Evolutionary conservation across 163 green algal genomes (phyloP).

Genomic region (Smithsoniella earleae): DNA sequence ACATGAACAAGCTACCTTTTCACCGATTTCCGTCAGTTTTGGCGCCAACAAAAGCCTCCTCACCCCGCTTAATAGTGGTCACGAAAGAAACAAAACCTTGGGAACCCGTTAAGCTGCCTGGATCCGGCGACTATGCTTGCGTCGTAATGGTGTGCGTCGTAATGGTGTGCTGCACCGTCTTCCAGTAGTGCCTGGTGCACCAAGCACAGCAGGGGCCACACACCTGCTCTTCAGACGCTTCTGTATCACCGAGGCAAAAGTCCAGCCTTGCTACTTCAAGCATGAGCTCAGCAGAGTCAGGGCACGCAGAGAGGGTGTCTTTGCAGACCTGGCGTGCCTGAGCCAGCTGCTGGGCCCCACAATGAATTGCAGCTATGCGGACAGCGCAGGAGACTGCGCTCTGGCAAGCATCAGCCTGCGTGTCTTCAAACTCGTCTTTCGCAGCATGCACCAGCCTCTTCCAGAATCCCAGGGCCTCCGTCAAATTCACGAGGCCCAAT

Average conservation of each 20-base stretch:
- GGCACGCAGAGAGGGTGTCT: not conserved
- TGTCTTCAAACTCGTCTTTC: not conserved
- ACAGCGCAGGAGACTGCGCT: not conserved
- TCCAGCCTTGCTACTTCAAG: not conserved
- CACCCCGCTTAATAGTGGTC: too few species aligned
- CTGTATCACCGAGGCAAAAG: not conserved
- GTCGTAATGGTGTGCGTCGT: too few species aligned
- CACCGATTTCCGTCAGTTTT: too few species aligned
- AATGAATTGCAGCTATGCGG: not conserved
- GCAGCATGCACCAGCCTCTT: not conserved
- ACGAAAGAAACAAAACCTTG: too few species aligned
- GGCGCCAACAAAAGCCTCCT: too few species aligned
- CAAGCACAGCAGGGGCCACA: too few species aligned
- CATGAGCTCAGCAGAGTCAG: not conserved
- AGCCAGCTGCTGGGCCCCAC: not conserved
- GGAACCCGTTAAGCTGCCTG: too few species aligned
- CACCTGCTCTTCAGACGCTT: not conserved
- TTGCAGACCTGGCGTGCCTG: not conserved
- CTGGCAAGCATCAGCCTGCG: not conserved
- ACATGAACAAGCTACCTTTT: too few species aligned
- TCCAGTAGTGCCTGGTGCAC: too few species aligned
- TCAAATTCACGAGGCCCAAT: too few species aligned
- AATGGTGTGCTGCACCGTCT: too few species aligned
- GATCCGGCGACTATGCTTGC: too few species aligned
- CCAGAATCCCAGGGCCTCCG: not conserved